Percentiles rank a stretch among this genome's conserved stretches.
Conservation (phyloP, 148 eudicot genomes). For the Fagopyrum tataricum region DNA sequence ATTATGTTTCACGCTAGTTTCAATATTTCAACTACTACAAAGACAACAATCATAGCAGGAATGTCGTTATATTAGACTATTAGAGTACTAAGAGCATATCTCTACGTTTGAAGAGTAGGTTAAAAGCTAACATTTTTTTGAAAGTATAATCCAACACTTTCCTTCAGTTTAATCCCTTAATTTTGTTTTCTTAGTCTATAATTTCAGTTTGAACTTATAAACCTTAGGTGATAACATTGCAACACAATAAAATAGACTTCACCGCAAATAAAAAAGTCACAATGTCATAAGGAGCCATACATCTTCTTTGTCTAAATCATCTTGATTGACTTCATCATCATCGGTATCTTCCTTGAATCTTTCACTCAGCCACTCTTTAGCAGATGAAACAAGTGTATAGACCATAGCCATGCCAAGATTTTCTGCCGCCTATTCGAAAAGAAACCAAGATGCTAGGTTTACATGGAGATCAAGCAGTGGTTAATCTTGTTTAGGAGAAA, state of each 20-base stretch:
- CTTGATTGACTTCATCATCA: constrained; percentile 35
- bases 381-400: constrained; percentile 76
- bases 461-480: not conserved
- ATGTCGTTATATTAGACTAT: not conserved
- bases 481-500: not conserved
- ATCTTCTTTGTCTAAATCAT: constrained; percentile 63
- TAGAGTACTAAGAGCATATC: not conserved
- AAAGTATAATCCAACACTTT: not conserved
- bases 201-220: not conserved
- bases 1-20: not conserved
- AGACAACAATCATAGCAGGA: not conserved
- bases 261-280: not conserved
- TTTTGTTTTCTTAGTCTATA: not conserved
- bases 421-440: constrained; percentile 58
- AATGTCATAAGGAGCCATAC: constrained; percentile 26
- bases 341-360: constrained; percentile 62
- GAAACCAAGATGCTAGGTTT: not conserved
- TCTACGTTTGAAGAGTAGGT: not conserved
- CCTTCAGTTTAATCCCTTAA: not conserved
- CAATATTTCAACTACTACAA: not conserved
- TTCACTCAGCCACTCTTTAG: constrained; percentile 90
- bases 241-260: not conserved
- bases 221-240: not conserved
- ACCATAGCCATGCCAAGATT: constrained; percentile 99
- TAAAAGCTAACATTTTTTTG: not conserved